phyloP scores from a whole-genome alignment of 441 rosid species.

The Syzygium syzygioides region DNA sequence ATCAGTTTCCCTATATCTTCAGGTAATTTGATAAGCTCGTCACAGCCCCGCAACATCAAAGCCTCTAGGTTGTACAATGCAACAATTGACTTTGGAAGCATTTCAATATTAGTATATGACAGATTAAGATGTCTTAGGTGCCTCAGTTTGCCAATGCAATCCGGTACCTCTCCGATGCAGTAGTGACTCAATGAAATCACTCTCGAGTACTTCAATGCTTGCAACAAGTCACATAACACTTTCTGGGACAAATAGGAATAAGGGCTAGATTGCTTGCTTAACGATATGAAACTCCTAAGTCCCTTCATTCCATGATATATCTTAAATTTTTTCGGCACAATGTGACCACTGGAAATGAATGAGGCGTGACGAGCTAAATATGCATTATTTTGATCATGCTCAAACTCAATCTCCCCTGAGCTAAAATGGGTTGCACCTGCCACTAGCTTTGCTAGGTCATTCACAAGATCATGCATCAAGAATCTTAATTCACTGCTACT shows the following conservation, averaged over 20 bases:
- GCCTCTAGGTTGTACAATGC: not conserved
- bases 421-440: not conserved
- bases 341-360: accelerated
- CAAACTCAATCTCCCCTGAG: accelerated
- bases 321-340: accelerated
- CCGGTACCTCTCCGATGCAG: accelerated
- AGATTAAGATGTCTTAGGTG: not conserved
- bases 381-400: not conserved
- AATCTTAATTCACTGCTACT: not conserved
- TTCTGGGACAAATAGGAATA: not conserved
- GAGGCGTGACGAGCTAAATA: accelerated
- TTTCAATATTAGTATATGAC: accelerated
- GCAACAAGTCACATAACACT: not conserved
- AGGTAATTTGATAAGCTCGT: not conserved
- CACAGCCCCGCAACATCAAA: accelerated
- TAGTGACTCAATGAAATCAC: not conserved
- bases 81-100: not conserved
- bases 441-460: not conserved
- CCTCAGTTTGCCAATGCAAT: not conserved
- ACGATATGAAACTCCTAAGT: not conserved
- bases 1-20: not conserved
- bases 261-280: accelerated
- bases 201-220: not conserved
- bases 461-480: not conserved
- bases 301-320: not conserved